Conservation (phyloP, 805 yeast species). For the Debaryomyces tyrocola region DNA sequence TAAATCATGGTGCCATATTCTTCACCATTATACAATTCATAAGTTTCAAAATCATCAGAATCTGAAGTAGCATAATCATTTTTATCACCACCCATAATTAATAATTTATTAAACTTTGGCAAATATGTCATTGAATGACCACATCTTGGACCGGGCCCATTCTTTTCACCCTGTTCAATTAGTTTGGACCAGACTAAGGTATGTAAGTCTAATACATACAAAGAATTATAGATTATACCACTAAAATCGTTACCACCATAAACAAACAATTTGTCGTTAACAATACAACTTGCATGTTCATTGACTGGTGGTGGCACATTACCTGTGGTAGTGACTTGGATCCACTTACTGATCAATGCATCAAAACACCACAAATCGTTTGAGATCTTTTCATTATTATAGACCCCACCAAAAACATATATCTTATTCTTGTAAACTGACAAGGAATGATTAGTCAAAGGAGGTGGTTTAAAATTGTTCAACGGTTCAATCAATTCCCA, state of each 20-base stretch:
- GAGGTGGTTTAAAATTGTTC: constrained; percentile 60
- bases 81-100: constrained; percentile 92
- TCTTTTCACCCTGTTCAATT: constrained; percentile 45
- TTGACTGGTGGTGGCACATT: constrained; percentile 81
- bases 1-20: constrained; percentile 58
- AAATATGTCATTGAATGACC: constrained; percentile 87
- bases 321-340: constrained; percentile 67
- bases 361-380: constrained; percentile 83
- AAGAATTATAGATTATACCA: constrained; percentile 65
- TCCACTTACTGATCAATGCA: constrained; percentile 68
- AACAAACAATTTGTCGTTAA: constrained; percentile 74
- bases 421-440: constrained; percentile 73
- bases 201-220: constrained; percentile 74
- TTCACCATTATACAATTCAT: constrained; percentile 50
- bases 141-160: constrained; percentile 78
- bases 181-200: constrained; percentile 73
- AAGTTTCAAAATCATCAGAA: constrained; percentile 50
- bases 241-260: constrained; percentile 85
- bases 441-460: constrained; percentile 90
- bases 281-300: constrained; percentile 85
- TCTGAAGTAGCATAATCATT: constrained; percentile 60
- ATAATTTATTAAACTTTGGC: constrained; percentile 61
- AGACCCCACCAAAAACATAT: constrained; percentile 87
- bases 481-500: constrained; percentile 75
- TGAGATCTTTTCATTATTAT: constrained; percentile 63